Conservation (phyloP, 2,329 filamentous ascomycete genomes). For the Fusarium chaquense region DNA sequence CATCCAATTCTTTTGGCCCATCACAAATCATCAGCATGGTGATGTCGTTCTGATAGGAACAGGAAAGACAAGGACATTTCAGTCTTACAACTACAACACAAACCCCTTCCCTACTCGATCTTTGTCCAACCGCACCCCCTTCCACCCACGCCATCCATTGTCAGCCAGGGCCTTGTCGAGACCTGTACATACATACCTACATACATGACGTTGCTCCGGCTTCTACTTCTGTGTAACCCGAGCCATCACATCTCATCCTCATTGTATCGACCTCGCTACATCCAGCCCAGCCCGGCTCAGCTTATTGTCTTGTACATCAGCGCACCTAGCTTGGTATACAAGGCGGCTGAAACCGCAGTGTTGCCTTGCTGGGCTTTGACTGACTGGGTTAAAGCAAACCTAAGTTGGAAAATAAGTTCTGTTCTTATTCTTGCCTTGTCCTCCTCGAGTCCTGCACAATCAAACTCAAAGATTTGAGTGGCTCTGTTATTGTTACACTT, state of each 20-base stretch:
- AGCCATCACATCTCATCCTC: constrained; percentile 36
- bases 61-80: constrained; percentile 15
- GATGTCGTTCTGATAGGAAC: constrained; percentile 34
- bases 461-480: constrained; percentile 1
- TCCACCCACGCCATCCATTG: constrained; percentile 11
- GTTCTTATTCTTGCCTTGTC: constrained; percentile 16
- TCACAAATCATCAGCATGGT: constrained; percentile 27
- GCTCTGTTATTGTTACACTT: constrained; percentile 15
- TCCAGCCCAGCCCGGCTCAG: constrained; percentile 19
- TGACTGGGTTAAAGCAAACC: constrained; percentile 21
- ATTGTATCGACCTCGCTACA: constrained; percentile 22
- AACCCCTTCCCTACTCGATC: constrained; percentile 34
- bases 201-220: constrained; percentile 36
- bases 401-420: constrained; percentile 5
- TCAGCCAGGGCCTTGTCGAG: constrained; percentile 23
- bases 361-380: constrained; percentile 33
- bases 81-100: constrained; percentile 27
- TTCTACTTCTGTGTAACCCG: constrained; percentile 37
- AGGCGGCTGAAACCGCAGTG: constrained; percentile 37
- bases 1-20: constrained; percentile 18
- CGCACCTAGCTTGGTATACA: constrained; percentile 9
- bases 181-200: constrained; percentile 19
- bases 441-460: constrained; percentile 1
- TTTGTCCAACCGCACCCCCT: constrained; percentile 36
- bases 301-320: constrained; percentile 24